phyloP scores from a whole-genome alignment of 2,329 filamentous ascomycete species.

The Colletotrichum camelliae region DNA sequence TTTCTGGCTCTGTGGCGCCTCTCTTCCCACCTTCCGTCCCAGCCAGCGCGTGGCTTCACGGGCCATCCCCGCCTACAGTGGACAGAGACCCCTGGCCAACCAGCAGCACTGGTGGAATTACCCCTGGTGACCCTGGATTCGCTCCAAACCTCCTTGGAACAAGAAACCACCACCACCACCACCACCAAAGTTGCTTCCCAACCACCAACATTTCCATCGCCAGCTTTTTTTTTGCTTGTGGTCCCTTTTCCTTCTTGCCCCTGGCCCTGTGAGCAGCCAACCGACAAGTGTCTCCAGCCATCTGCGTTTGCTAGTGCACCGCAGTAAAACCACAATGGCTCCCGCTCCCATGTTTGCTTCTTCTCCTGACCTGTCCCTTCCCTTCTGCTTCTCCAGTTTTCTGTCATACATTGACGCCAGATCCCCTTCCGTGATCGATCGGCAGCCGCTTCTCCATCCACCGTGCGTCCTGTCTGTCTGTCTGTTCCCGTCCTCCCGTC shows the following conservation, averaged over 20 bases:
- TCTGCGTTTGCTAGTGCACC: constrained; percentile 15
- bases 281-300: constrained; percentile 15
- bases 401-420: neutral
- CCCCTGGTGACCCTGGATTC: neutral
- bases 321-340: constrained; percentile 22
- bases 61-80: neutral
- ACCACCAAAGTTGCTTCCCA: constrained; percentile 8
- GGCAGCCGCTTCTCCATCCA: neutral
- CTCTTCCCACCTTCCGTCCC: neutral
- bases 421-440: neutral
- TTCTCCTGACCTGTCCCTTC: neutral
- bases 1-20: neutral
- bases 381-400: constrained; percentile 14
- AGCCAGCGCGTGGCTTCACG: neutral
- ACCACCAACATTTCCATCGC: constrained; percentile 24
- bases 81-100: neutral
- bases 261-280: neutral
- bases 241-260: neutral
- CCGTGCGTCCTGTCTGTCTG: neutral
- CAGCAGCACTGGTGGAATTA: neutral
- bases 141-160: neutral
- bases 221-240: neutral
- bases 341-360: constrained; percentile 8
- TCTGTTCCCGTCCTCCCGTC: neutral
- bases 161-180: neutral